A percentile compares a stretch with the other conserved stretches of the same genome.
Evolutionary conservation across 768 basidiomycete species (phyloP).

Genomic region (Multifurca ochricompacta): DNA sequence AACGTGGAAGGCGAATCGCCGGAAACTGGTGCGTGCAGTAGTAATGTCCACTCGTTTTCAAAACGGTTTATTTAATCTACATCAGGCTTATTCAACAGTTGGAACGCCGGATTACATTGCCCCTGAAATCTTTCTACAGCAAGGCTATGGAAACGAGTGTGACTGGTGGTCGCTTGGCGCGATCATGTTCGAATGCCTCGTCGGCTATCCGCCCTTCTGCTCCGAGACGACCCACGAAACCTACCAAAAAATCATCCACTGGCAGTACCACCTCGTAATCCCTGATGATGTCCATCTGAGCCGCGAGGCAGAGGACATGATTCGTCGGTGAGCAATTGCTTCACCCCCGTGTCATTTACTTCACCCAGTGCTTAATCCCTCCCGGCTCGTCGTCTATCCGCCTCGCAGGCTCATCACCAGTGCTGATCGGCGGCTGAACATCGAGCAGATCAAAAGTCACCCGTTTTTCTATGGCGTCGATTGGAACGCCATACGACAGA

Average conservation of each 20-base stretch:
- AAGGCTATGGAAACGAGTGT: conserved; percentile 97
- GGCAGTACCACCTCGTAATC: conserved; percentile 78
- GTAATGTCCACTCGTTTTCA: neutral
- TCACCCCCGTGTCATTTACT: neutral
- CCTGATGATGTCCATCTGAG: conserved; percentile 94
- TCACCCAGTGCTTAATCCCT: conserved; percentile 1
- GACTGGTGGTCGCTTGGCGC: conserved; percentile 99
- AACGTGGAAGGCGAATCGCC: conserved; percentile 97
- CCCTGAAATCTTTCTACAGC: conserved; percentile 92
- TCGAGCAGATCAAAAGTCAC: conserved; percentile 87
- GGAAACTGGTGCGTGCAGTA: conserved; percentile 65
- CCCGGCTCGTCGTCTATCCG: neutral
- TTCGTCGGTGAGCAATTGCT: conserved; percentile 56
- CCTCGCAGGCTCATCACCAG: conserved; percentile 68
- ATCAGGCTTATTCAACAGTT: conserved; percentile 92
- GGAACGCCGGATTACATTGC: conserved; percentile 97
- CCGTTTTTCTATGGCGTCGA: conserved; percentile 95
- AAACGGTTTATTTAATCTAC: conserved; percentile 2
- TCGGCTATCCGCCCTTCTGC: conserved; percentile 96
- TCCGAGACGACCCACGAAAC: conserved; percentile 96
- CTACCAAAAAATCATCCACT: conserved; percentile 96
- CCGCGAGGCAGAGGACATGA: conserved; percentile 82
- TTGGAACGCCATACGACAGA: conserved; percentile 79
- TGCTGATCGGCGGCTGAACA: conserved; percentile 64
- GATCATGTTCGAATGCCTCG: conserved; percentile 97